Evolutionary conservation across 148 eudicot species (phyloP), one percentile per base, ranked within the genome.

Genomic region (Diospyros kaki): DNA sequence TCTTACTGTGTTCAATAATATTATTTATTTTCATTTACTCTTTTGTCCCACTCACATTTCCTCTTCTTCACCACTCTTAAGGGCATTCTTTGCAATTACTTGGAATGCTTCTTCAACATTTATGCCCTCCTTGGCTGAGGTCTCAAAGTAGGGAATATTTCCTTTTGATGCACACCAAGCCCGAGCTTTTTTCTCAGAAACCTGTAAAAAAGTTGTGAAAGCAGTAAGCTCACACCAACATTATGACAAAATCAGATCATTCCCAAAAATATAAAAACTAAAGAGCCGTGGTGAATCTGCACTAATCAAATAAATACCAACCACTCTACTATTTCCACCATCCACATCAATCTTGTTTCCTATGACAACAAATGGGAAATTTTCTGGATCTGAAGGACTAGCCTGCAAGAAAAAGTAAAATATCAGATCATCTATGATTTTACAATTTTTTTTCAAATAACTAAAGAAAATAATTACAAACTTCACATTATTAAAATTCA

Each of bases 121-220:
- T 44, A 76, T 78, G 10, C 95, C 98, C 71, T 91, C 98, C 80
- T 94, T 94, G 12, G 98, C 98, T 58, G 98, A 92, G 76, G 98
- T 92, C 80, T 94, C 98, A 68, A 91, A 94, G 85, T 94, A 94
- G 62, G 98, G 97, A 81, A 94, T 94, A 68, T 92, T 88, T 59
- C 97, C 98, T 79, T 94, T 94, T 41, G 93, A 88, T 52, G 97
- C 96, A 87, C 98, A 94, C 98, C 98, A 94, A 43, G 98, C 95
- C 68, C 82, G 86, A 40, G 98, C 98, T 84, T 92, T 94, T 75
- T 94, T 94, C 89, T 94, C 98, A 75, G 98, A 86, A 74, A 94
- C 98, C 98, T 91, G 81, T 40, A 76, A 56, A 53, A 17, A 14
- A 41, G 38, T 42, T 71, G 45, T 39, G 55, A 62, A 58, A 58